These are phyloP conservation scores for Solanum chmielewskii DNA, from an alignment of 257 asterid species.

Conservation along the genomic window DNA sequence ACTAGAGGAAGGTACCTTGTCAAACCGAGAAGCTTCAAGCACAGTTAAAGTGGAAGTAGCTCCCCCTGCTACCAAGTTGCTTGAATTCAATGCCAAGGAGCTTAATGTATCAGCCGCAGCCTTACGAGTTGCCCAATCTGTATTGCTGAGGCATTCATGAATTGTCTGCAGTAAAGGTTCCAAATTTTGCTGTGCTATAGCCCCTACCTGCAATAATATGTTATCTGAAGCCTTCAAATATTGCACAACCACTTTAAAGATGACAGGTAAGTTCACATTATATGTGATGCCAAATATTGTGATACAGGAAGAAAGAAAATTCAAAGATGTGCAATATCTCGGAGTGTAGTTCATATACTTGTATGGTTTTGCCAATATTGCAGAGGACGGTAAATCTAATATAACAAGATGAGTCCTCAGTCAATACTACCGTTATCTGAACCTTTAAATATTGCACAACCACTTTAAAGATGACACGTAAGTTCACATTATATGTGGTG, in stretches of 20 bases:
- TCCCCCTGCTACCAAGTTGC: conserved; percentile 48
- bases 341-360: not conserved
- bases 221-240: not conserved
- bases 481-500: not conserved
- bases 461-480: not conserved
- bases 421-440: too few species aligned
- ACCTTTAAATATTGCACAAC: not conserved
- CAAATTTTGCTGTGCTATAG: conserved; percentile 71
- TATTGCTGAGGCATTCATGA: conserved; percentile 68
- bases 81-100: conserved; percentile 47
- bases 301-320: not conserved
- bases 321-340: not conserved
- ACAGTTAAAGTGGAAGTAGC: conserved; percentile 65
- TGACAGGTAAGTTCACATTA: not conserved
- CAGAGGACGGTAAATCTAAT: not conserved
- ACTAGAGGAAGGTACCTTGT: conserved; percentile 47
- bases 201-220: conserved; percentile 63
- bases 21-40: conserved; percentile 91
- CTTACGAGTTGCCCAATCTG: conserved; percentile 97
- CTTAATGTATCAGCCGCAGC: conserved; percentile 91
- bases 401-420: not conserved
- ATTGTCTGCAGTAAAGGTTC: conserved; percentile 71
- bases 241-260: not conserved
- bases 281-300: not conserved
- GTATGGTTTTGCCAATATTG: not conserved